Base-by-base conservation (phyloP, 305 asterid species). In the Solanum hybrid region DNA sequence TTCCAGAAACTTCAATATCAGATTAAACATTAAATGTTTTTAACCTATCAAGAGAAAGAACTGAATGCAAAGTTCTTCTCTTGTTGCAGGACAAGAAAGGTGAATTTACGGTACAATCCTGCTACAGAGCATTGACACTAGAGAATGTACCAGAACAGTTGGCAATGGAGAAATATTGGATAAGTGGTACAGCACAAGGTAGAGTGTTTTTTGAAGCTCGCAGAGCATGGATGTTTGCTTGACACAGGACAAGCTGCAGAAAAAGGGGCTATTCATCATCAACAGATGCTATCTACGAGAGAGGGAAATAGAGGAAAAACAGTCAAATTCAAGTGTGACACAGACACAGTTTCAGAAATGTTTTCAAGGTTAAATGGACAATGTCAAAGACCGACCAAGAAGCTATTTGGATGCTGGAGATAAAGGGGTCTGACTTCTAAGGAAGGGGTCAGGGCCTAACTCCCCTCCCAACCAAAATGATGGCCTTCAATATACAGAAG, bases 61-160 rank as follows among this genome's bases (percentile, higher is more conserved):
- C 31, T n/a, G 75, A 61, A 51, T 61, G 15, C 88, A 32, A 32
- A 57, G 29, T 31, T 57, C 12, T 84, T 84, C 88, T 31, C 27
- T 57, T 57, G 76, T 61, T 51, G 88, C 88, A 85, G 76, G 88
- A 84, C 41, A 84, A 57, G 88, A 84, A 15, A 83, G 4, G 88
- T 57, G 77, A 85, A 31, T 57, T 85, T 57, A 85, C 72, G 2
- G 41, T 57, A 57, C 24, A 27, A 85, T 85, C 77, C 88, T 85
- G 75, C 39, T 32, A 51, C 31, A 20, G 77, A 85, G 45, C 45
- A 31, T 57, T 57, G 27, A 57, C 77, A 57, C 12, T 20, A 32
- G 77, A 85, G 76, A 85, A 83, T 45, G 45, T 11, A 85, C 75
- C 68, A 1, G 87, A 82, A 41, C 88, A 51, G 88, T 84, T 31